These are phyloP conservation scores for Leishmania arabica DNA, from an alignment of 208 protist genomes.

Conservation along the genomic window DNA sequence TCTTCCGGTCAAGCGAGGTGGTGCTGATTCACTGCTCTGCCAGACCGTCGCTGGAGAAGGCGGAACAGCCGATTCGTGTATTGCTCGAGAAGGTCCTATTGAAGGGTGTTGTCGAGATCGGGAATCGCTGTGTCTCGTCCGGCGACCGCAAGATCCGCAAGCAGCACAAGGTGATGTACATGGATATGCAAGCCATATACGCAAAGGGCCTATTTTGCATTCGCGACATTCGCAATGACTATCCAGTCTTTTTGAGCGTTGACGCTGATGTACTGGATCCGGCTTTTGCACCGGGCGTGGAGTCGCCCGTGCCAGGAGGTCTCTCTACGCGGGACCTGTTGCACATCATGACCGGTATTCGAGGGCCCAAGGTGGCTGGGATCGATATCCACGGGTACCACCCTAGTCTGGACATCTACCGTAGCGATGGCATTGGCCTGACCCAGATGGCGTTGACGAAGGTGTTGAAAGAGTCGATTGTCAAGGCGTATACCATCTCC, in stretches of 20 bases:
- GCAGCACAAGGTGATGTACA: conserved; percentile 82
- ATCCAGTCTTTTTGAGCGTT: conserved; percentile 83
- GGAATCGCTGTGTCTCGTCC: conserved; percentile 70
- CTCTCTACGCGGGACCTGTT: conserved; percentile 79
- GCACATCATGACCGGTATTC: conserved; percentile 77
- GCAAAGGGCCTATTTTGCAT: conserved; percentile 85
- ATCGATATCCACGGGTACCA: conserved; percentile 80
- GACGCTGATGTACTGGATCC: conserved; percentile 81
- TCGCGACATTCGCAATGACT: conserved; percentile 87
- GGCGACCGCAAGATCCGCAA: conserved; percentile 75
- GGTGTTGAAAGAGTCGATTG: conserved; percentile 76
- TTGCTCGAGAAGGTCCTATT: conserved; percentile 71
- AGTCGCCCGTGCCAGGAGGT: conserved; percentile 56
- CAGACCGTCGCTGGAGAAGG: conserved; percentile 33
- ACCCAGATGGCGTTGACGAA: conserved; percentile 78
- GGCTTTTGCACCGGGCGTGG: conserved; percentile 69
- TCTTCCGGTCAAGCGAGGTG: conserved; percentile 74
- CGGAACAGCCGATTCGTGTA: conserved; percentile 55
- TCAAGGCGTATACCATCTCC: conserved; percentile 79
- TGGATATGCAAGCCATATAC: conserved; percentile 90
- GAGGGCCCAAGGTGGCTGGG: conserved; percentile 79
- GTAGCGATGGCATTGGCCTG: conserved; percentile 68
- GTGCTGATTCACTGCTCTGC: conserved; percentile 83
- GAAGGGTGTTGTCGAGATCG: conserved; percentile 81
- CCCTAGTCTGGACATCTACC: conserved; percentile 55